Evolutionary conservation across 495 filamentous ascomycete genomes (phyloP), one percentile per base, ranked within the genome.

Genomic region (Lentithecium fluviatile): DNA sequence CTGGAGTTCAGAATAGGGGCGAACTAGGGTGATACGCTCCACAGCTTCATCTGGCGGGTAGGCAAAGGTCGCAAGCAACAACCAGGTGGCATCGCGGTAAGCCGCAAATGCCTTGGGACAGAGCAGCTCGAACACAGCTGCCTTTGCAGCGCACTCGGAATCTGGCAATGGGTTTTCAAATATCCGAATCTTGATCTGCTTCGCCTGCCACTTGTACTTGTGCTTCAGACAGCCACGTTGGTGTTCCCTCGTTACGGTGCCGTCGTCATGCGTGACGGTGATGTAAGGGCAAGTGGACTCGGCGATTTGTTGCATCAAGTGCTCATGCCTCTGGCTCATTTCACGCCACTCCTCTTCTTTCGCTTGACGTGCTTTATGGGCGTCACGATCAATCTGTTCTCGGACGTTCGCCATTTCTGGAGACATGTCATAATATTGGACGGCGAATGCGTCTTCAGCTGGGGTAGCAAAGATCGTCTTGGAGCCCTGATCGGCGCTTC

Each of bases 161-260:
- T 45, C 17, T 0, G 82, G 80, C 1, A 84, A 70, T n/a, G 73
- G 73, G 54, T 75, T 60, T 60, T 84, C 81, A 29, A 79, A 73
- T 21, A 74, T 56, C 47, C 60, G 6, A 20, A 82, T 78, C 1
- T 69, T 48, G n/a, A 79, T 67, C 21, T 64, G 46, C 5, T 69
- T 60, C 46, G 74, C 34, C 38, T 73, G 19, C 10, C 50, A 46
- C 51, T 68, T 56, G n/a, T 64, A 43, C 29, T 32, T 68, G 64
- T 75, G 79, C 49, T 77, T 67, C 12, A 15, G 60, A 54, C 78
- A 82, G 0, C 66, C 38, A 70, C 61, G 54, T 76, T 72, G 43
- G 34, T 74, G 6, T 15, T 36, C 19, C 15, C 23, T 5, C 8
- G 34, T 13, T 7, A 37, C 11, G 12, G 29, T 23, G 23, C 53